phyloP scores from a whole-genome alignment of 164 flowering plant genomes.

The Magnolia kwangsiensis region DNA sequence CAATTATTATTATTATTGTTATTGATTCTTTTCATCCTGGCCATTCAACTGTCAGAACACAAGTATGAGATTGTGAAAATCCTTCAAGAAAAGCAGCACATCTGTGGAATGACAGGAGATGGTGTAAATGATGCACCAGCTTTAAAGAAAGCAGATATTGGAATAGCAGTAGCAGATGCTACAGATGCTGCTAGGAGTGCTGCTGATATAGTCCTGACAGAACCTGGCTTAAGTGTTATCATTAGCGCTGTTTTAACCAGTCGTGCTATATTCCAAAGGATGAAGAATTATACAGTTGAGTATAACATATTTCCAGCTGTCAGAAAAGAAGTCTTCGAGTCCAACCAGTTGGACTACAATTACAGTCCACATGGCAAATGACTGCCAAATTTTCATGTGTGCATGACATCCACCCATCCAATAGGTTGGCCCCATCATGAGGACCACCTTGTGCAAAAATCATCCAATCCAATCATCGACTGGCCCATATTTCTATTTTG shows the following conservation, averaged over 20 bases:
- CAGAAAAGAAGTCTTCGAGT: neutral
- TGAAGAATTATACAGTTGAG: slow-evolving; percentile 84
- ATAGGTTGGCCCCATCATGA: too few species aligned
- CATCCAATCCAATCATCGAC: too few species aligned
- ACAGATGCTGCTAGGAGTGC: slow-evolving; percentile 94
- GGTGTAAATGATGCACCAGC: slow-evolving; percentile 97
- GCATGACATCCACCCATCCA: too few species aligned
- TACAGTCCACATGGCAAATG: too few species aligned
- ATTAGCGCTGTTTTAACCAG: slow-evolving; percentile 83
- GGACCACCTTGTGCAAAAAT: too few species aligned
- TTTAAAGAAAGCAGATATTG: slow-evolving; percentile 87
- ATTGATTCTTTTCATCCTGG: slow-evolving; percentile 7
- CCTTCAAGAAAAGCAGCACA: slow-evolving; percentile 82
- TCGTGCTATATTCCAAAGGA: slow-evolving; percentile 90
- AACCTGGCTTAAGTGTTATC: slow-evolving; percentile 87
- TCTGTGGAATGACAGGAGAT: slow-evolving; percentile 93
- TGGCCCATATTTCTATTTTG: too few species aligned
- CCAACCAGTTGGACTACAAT: too few species aligned
- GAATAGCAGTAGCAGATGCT: slow-evolving; percentile 86
- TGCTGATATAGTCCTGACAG: slow-evolving; percentile 82
- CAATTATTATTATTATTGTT: neutral
- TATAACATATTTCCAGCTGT: slow-evolving; percentile 9
- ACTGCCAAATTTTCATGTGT: too few species aligned
- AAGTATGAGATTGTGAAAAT: slow-evolving; percentile 86
- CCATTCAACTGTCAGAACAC: slow-evolving; percentile 51